Evolutionary conservation across 768 basidiomycete genomes (phyloP), one percentile per base, ranked within the genome.

Genomic region (Coprinellus micaceus): DNA sequence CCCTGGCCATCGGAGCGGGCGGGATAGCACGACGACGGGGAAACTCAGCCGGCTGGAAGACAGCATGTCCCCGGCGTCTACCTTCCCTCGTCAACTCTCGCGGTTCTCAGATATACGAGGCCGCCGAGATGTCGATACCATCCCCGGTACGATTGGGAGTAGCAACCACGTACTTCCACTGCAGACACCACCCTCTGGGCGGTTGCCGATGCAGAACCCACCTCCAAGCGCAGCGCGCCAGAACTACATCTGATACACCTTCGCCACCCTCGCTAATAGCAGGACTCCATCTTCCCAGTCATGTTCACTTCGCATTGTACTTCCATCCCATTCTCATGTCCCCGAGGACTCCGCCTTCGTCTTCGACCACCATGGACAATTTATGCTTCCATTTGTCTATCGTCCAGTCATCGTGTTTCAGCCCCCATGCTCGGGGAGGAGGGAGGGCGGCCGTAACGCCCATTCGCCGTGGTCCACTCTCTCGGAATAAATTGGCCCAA

Each of bases 11-110:
- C 17, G 44, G 13, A 51, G 49, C 33, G 36, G 30, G 29, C 49
- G 49, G 9, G 49, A 21, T 17, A 51, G 49, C 22, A 47, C n/a
- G 21, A 28, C 45, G 45, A 47, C 45, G 9, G 29, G 49, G 19
- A 33, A 51, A 29, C 12, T 51, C 17, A 51, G 49, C 22, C 49
- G 49, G 13, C 29, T 51, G 29, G 49, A 51, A 36, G 49, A 37
- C 15, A 36, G 19, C 2, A 7, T 51, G n/a, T 51, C 49, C n/a
- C 33, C 49, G n/a, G 17, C 49, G 15, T 51, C 47, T 3, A 28
- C 29, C 19, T 51, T 36, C 49, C 49, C 49, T 13, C 29, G 49
- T 7, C 12, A 51, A 5, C 33, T 51, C 10, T 51, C 49, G 10
- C 33, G n/a, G 30, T 51, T 51, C 33, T 51, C 49, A 7, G 49